phyloP scores from a whole-genome alignment of 495 filamentous ascomycete genomes.

The Daldinia grandis region DNA sequence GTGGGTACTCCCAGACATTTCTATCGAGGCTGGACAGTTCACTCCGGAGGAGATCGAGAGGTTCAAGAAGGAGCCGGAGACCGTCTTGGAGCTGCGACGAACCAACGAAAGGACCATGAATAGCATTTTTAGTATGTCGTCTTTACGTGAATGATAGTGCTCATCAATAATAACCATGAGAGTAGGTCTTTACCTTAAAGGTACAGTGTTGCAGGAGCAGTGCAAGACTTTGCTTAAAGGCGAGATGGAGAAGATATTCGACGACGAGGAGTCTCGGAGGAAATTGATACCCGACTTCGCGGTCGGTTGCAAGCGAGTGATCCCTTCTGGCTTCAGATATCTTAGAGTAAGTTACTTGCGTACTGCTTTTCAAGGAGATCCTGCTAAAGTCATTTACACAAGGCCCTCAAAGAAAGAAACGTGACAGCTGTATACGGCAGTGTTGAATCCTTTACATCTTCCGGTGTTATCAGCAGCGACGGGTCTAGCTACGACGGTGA shows the following conservation, averaged over 20 bases:
- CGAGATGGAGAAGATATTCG: slow-evolving; percentile 56
- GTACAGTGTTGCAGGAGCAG: slow-evolving; percentile 30
- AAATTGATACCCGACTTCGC: slow-evolving; percentile 53
- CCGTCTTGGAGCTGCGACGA: slow-evolving; percentile 56
- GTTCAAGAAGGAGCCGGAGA: slow-evolving; percentile 53
- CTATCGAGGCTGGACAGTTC: slow-evolving; percentile 44
- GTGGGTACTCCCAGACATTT: slow-evolving; percentile 47
- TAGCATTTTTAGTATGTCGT: neutral
- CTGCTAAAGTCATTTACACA: neutral
- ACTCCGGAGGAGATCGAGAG: slow-evolving; percentile 56
- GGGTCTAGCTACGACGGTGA: slow-evolving; percentile 58
- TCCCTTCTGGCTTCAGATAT: neutral
- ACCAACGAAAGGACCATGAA: slow-evolving; percentile 51
- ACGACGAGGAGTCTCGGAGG: slow-evolving; percentile 16
- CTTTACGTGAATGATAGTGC: neutral
- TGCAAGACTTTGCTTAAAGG: slow-evolving; percentile 45
- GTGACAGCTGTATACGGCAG: slow-evolving; percentile 50
- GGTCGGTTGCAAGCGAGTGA: slow-evolving; percentile 27
- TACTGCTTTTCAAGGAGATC: neutral
- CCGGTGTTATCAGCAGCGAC: slow-evolving; percentile 59
- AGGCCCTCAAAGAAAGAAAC: slow-evolving; percentile 44
- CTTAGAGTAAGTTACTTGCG: neutral
- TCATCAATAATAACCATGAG: slow-evolving; percentile 16
- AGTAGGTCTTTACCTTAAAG: slow-evolving; percentile 46
- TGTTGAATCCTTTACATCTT: slow-evolving; percentile 56